These are phyloP conservation scores for Arthrobotrys entomopaga DNA, from an alignment of 2,329 filamentous ascomycete species.

Conservation along the genomic window DNA sequence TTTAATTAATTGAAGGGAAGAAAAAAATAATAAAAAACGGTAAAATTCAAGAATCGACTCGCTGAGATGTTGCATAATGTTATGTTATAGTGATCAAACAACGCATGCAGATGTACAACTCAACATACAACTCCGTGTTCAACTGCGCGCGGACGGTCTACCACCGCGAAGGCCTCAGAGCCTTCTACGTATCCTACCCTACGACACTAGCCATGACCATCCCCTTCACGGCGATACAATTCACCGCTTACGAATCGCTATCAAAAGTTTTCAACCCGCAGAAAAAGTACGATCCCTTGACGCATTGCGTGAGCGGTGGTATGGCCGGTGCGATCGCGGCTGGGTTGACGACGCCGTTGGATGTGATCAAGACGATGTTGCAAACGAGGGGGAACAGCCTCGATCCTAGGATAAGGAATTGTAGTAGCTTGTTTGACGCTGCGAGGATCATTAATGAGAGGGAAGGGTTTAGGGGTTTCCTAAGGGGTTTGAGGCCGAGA, in stretches of 20 bases:
- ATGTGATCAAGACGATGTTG: slow-evolving; percentile 97
- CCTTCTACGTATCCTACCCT: slow-evolving; percentile 98
- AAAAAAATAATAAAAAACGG: no score
- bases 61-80: slow-evolving; percentile 36
- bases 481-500: slow-evolving; percentile 89
- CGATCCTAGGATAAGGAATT: slow-evolving; percentile 81
- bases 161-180: slow-evolving; percentile 82
- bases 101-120: slow-evolving; percentile 97
- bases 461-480: slow-evolving; percentile 87
- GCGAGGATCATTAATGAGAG: slow-evolving; percentile 82
- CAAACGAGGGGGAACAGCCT: slow-evolving; percentile 88
- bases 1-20: slow-evolving; percentile 1
- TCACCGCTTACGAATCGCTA: slow-evolving; percentile 96
- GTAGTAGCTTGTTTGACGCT: slow-evolving; percentile 81
- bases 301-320: slow-evolving; percentile 91
- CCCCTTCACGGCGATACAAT: slow-evolving; percentile 95
- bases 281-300: slow-evolving; percentile 88
- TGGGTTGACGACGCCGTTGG: slow-evolving; percentile 92
- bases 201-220: slow-evolving; percentile 99
- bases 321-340: slow-evolving; percentile 93
- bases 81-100: slow-evolving; percentile 91
- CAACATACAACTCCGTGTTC: slow-evolving; percentile 84
- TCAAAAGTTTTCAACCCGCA: slow-evolving; percentile 91
- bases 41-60: background rate
- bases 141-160: slow-evolving; percentile 92